Evolutionary conservation across 306 rosid species (phyloP).

Genomic region (Castanea sativa): DNA sequence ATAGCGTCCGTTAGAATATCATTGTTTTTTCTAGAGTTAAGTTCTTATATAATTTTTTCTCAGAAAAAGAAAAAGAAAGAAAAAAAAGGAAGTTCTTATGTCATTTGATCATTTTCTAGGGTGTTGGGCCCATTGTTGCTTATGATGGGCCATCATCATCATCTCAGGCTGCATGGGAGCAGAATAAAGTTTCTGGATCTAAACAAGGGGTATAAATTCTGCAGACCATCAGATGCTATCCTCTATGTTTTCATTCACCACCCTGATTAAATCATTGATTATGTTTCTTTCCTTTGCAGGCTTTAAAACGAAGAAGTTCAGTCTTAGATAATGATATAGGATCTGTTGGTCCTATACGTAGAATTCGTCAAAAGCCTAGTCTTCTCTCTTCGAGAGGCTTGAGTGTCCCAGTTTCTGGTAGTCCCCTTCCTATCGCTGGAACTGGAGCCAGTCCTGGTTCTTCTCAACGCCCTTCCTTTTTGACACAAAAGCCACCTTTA

Average conservation of each 20-base stretch:
- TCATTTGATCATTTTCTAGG: slow-evolving; percentile 40
- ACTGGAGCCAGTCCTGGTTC: slow-evolving; percentile 35
- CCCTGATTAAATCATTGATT: slow-evolving; percentile 3
- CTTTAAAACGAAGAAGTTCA: slow-evolving; percentile 62
- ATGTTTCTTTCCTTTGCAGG: slow-evolving; percentile 37
- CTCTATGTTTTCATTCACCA: slow-evolving; percentile 9
- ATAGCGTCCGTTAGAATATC: neutral
- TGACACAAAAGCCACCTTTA: slow-evolving; percentile 36
- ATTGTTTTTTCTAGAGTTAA: neutral
- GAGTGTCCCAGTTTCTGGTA: slow-evolving; percentile 46
- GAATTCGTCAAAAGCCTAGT: slow-evolving; percentile 75
- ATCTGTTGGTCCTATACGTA: slow-evolving; percentile 77
- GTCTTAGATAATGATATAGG: slow-evolving; percentile 74
- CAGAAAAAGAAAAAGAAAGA: no score
- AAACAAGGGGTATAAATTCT: slow-evolving; percentile 53
- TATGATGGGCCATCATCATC: slow-evolving; percentile 53
- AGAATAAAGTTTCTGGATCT: slow-evolving; percentile 46
- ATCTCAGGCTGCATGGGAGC: slow-evolving; percentile 49
- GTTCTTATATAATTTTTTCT: slow-evolving; percentile 16
- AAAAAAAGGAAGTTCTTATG: slow-evolving; percentile 1
- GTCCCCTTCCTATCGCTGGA: slow-evolving; percentile 37
- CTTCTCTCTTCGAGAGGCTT: slow-evolving; percentile 59
- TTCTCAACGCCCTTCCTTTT: slow-evolving; percentile 43
- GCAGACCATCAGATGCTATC: slow-evolving; percentile 9
- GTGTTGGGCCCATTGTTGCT: slow-evolving; percentile 34